Conservation (phyloP, 1,284 basidiomycete species). For the Sparassis latifolia region DNA sequence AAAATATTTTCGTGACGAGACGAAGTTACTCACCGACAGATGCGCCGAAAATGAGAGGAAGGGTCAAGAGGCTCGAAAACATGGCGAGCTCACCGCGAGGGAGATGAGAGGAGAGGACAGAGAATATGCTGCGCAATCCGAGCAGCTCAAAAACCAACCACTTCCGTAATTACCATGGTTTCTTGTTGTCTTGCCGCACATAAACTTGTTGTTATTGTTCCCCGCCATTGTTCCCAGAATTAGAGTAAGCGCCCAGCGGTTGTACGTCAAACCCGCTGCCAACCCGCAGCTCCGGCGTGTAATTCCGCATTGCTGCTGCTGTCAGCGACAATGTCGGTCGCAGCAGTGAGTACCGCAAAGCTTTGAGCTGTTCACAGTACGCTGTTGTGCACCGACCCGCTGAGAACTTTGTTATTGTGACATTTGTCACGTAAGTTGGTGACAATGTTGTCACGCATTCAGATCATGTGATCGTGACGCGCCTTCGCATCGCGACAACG, state of each 20-base stretch:
- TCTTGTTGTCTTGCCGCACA: conserved; percentile 15
- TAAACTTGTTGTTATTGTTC: conserved; percentile 13
- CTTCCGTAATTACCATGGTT: conserved; percentile 21
- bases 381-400: no score
- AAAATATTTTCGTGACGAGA: conserved; percentile 1
- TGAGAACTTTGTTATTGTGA: no score
- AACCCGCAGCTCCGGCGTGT: no score
- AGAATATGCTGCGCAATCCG: not conserved
- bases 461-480: no score
- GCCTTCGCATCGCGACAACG: no score
- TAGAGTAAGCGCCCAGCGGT: not conserved
- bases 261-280: no score
- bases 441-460: no score
- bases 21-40: conserved; percentile 37
- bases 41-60: conserved; percentile 38
- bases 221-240: conserved; percentile 2
- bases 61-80: conserved; percentile 38
- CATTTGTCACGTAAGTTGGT: no score
- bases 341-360: no score
- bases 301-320: no score
- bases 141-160: conserved; percentile 15
- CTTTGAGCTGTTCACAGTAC: no score
- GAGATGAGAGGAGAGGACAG: conserved; percentile 12
- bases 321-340: no score
- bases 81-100: conserved; percentile 31